Conservation (phyloP, 495 filamentous ascomycete genomes). For the Hypoxylon cercidicola region DNA sequence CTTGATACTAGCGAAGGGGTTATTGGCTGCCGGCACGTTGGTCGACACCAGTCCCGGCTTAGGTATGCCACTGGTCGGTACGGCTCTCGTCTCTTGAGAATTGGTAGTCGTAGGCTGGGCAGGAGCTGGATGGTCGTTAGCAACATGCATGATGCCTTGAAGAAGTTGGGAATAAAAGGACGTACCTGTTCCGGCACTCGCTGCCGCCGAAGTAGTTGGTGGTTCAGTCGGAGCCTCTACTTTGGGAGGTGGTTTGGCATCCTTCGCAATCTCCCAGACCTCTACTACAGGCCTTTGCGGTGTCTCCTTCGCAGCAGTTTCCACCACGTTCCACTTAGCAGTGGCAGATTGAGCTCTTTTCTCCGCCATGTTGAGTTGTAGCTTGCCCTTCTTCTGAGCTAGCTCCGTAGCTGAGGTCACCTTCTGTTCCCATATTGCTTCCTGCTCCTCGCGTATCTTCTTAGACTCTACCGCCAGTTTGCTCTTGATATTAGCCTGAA, state of each 20-base stretch:
- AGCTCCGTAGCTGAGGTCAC: slow-evolving; percentile 61
- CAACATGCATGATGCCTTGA: slow-evolving; percentile 1
- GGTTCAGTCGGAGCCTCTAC: slow-evolving; percentile 24
- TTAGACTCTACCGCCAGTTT: slow-evolving; percentile 67
- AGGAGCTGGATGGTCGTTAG: slow-evolving; percentile 39
- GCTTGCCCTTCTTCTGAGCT: slow-evolving; percentile 70
- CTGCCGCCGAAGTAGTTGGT: slow-evolving; percentile 40
- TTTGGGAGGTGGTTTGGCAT: slow-evolving; percentile 65
- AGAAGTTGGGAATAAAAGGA: slow-evolving; percentile 3
- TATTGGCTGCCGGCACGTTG: slow-evolving; percentile 28
- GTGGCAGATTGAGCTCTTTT: slow-evolving; percentile 69
- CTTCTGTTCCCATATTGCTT: slow-evolving; percentile 62
- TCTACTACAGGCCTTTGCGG: slow-evolving; percentile 82
- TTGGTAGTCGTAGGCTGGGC: slow-evolving; percentile 26
- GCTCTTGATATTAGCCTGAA: slow-evolving; percentile 73
- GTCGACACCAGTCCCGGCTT: slow-evolving; percentile 33
- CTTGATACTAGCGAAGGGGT: slow-evolving; percentile 39
- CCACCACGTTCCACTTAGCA: slow-evolving; percentile 80
- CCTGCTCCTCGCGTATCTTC: slow-evolving; percentile 63
- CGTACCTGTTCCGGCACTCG: slow-evolving; percentile 47
- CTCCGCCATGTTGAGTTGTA: slow-evolving; percentile 84
- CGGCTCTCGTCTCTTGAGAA: slow-evolving; percentile 37
- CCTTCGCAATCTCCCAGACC: slow-evolving; percentile 84
- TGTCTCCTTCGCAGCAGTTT: slow-evolving; percentile 82
- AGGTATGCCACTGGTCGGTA: slow-evolving; percentile 38